Conservation (phyloP, 2,329 filamentous ascomycete species). For the Calonectria hawksworthii region DNA sequence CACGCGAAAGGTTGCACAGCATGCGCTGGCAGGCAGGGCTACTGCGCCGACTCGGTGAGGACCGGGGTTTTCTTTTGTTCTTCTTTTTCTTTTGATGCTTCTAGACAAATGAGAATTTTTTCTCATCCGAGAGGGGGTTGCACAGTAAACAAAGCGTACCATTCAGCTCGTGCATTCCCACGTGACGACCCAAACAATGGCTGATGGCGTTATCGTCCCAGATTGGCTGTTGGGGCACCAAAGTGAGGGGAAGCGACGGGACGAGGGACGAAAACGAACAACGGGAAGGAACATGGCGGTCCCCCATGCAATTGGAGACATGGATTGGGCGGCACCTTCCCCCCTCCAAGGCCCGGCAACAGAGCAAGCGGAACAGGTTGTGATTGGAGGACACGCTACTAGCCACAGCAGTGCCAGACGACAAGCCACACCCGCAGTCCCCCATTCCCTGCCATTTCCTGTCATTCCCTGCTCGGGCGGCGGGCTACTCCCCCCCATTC, state of each 20-base stretch:
- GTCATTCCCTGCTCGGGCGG: neutral
- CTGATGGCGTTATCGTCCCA: neutral
- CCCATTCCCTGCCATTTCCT: neutral
- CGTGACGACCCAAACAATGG: neutral
- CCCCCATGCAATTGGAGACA: conserved; percentile 9
- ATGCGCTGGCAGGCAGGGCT: neutral
- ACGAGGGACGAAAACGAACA: neutral
- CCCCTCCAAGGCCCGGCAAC: neutral
- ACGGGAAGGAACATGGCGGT: neutral
- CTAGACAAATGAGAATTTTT: neutral
- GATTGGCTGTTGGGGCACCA: conserved; percentile 4
- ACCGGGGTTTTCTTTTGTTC: neutral
- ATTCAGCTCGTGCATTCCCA: neutral
- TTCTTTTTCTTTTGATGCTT: neutral
- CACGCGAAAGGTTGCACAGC: neutral
- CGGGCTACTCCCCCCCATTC: conserved; percentile 13
- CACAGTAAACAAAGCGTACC: neutral
- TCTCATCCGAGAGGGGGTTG: neutral
- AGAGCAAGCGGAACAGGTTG: neutral
- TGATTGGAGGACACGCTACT: neutral
- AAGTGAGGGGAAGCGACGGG: neutral
- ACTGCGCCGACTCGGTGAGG: neutral
- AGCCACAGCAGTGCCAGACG: neutral
- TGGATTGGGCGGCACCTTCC: conserved; percentile 17
- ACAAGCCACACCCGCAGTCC: neutral